These are phyloP conservation scores for Colletotrichum sublineola DNA, from an alignment of 2,329 filamentous ascomycete species.

Conservation along the genomic window DNA sequence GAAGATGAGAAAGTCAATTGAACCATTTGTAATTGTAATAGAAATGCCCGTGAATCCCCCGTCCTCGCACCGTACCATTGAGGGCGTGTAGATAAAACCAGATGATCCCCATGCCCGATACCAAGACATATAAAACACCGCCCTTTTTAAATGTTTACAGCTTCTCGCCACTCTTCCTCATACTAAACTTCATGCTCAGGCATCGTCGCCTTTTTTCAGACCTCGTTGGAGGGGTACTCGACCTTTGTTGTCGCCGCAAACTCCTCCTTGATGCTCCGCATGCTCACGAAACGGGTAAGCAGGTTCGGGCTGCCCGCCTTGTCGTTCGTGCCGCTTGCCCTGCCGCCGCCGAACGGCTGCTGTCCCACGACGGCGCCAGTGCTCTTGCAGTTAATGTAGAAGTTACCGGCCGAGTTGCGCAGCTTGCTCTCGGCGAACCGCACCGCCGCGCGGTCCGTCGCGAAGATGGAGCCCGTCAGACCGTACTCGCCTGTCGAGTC, in stretches of 20 bases:
- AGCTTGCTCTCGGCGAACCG: constrained; percentile 78
- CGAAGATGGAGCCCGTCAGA: constrained; percentile 82
- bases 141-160: neutral
- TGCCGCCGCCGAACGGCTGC: constrained; percentile 78
- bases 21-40: constrained; percentile 22
- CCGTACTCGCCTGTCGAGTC: constrained; percentile 82
- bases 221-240: constrained; percentile 79
- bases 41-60: constrained; percentile 9
- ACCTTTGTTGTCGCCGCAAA: constrained; percentile 74
- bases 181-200: neutral
- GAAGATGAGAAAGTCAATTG: neutral
- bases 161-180: neutral
- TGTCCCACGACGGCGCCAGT: constrained; percentile 80
- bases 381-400: constrained; percentile 89
- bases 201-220: constrained; percentile 50
- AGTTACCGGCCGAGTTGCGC: constrained; percentile 82
- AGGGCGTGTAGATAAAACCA: constrained; percentile 5
- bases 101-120: constrained; percentile 19
- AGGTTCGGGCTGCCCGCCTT: constrained; percentile 77
- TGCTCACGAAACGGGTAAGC: constrained; percentile 75
- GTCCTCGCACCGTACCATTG: neutral
- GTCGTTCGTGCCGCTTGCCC: constrained; percentile 79
- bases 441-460: constrained; percentile 74
- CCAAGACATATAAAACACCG: constrained; percentile 16
- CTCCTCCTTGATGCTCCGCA: constrained; percentile 81